Evolutionary conservation across 2,329 filamentous ascomycete genomes (phyloP).

Genomic region (Berkeleyomyces basicola): DNA sequence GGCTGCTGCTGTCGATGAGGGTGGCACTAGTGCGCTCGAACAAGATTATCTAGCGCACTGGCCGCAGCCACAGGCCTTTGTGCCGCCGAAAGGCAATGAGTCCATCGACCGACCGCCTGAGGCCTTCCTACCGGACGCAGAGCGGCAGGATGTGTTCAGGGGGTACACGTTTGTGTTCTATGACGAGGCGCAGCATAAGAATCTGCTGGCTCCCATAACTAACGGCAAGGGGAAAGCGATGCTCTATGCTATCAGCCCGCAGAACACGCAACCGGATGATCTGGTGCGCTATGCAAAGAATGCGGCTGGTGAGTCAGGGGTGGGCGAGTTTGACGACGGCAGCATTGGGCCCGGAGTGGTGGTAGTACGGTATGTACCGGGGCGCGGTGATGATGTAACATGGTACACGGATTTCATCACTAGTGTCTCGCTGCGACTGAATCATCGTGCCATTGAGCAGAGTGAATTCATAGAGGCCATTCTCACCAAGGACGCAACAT

Average conservation of each 20-base stretch:
- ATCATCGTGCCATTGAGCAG: slow-evolving; percentile 73
- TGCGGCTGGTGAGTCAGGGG: slow-evolving; percentile 56
- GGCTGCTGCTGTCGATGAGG: slow-evolving; percentile 31
- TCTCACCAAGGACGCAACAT: slow-evolving; percentile 57
- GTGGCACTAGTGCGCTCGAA: slow-evolving; percentile 46
- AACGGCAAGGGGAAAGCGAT: slow-evolving; percentile 72
- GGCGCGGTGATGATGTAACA: slow-evolving; percentile 32
- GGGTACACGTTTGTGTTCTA: slow-evolving; percentile 85
- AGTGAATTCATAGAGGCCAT: slow-evolving; percentile 88
- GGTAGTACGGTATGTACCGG: slow-evolving; percentile 53
- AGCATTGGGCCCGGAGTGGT: slow-evolving; percentile 56
- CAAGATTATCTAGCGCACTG: slow-evolving; percentile 62
- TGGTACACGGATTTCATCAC: slow-evolving; percentile 59
- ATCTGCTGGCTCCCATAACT: slow-evolving; percentile 55
- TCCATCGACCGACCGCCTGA: slow-evolving; percentile 49
- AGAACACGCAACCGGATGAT: slow-evolving; percentile 53
- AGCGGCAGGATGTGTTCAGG: slow-evolving; percentile 57
- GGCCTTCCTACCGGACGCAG: slow-evolving; percentile 54
- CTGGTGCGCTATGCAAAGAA: slow-evolving; percentile 63
- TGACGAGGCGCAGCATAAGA: slow-evolving; percentile 57
- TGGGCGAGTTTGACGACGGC: slow-evolving; percentile 46
- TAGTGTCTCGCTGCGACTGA: slow-evolving; percentile 51
- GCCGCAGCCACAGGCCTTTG: slow-evolving; percentile 55
- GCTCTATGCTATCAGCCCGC: slow-evolving; percentile 41
- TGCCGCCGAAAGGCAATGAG: slow-evolving; percentile 63